Base-by-base conservation (phyloP, 2,329 filamentous ascomycete species). In the Mollisia scopiformis region DNA sequence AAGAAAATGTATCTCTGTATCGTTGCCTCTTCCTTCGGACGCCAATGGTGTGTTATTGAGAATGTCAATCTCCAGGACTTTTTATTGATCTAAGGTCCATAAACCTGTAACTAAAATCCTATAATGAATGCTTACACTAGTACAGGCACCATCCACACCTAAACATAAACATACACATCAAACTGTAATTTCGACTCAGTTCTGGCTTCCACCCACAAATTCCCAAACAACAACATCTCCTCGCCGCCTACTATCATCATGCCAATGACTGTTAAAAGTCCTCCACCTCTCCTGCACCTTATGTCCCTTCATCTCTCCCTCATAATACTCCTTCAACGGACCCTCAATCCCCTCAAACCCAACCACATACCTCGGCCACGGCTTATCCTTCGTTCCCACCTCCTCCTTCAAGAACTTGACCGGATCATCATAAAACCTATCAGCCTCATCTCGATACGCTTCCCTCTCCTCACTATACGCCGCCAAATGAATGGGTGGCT, bases 381-480 rank as follows among this genome's bases (percentile, higher is more conserved):
- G 77, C 72, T 60, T 75, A 74, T 58, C 71, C 62, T 56, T 62
- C 1, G 35, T 62, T n/a, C 62, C 56, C 2, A 74, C 60, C 55
- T 74, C 72, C 33, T 66, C 56, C 2, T 31, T 60, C 66, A 93
- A 72, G 69, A 92, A 94, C 0, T 65, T 66, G 31, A 66, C 73
- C 6, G 88, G 85, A 62, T 90, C 75, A 10, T 80, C 84, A 76
- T 97, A 98, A 79, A 99, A 99, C 47, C 88, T 83, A 73, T 97
- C 93, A 7, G 93, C 93, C 79, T 99, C 94, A 74, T 97, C 93
- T 16, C 89, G 79, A 75, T 99, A 99, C 1, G 72, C 72, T 1
- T 78, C 79, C 43, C 93, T 86, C 72, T 91, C 84, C 6, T 76
- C 74, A 0, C 84, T 80, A 27, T 82, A 79, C 0, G 93, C 81